Base-by-base conservation (phyloP, 2,329 filamentous ascomycete genomes). In the Nigrospora oryzae region DNA sequence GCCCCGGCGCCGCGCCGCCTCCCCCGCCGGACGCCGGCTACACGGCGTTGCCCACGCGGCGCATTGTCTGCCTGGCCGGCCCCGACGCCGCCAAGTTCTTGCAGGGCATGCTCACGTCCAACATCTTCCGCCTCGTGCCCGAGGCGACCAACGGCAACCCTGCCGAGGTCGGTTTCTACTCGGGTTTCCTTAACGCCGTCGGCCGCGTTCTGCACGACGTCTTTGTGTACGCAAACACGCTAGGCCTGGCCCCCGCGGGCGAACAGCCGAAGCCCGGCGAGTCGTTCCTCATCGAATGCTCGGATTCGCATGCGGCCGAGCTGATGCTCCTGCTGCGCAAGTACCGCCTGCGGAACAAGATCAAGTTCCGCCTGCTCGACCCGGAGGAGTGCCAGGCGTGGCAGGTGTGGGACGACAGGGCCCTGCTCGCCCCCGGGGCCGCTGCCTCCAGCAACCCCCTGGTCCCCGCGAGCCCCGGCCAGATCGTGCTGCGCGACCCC, bases 131-230 rank as follows among this genome's bases (percentile, higher is more conserved):
- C 0, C 50, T 23, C 51, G 67, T 47, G 58, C 64, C 49, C 49
- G 57, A 51, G 36, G 51, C 57, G 43, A 56, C 54, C 44, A 57
- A 49, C 43, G 48, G 45, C 36, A 43, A 38, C 40, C 36, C 8
- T 50, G n/a, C 48, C 19, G 23, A 38, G 36, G 33, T 55, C 66
- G 83, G 81, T 4, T 82, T 85, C 62, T 97, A 95, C 65, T 75
- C 84, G 7, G 88, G 83, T 0, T 95, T 98, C 57, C 73, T 98
- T 36, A 95, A 86, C 53, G 88, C 91, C 8, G 79, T 81, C 48
- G 93, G 93, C 36, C 79, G 90, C 46, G 77, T 98, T 11, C 70
- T 96, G 37, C 79, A 91, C 68, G 93, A 98, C 66, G 85, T 89
- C 43, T 95, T 97, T 63, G 73, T 98, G 40, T 96, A 95, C 70